Conservation (phyloP, 805 yeast species). For the Candida maltosa region DNA sequence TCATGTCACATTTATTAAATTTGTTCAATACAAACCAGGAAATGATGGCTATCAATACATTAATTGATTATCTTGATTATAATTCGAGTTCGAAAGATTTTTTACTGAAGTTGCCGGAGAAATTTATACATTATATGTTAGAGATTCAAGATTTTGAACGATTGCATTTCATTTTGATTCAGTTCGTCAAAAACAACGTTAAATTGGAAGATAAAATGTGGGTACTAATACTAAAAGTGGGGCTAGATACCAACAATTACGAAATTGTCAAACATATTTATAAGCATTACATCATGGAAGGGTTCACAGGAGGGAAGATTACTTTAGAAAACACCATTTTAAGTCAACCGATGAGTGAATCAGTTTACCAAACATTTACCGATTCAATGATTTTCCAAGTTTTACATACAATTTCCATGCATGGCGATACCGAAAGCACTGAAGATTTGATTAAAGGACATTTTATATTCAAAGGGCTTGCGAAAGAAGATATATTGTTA, state of each 20-base stretch:
- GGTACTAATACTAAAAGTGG: constrained; percentile 21
- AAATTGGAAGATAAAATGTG: constrained; percentile 17
- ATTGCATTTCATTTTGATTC: no score
- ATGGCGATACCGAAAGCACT: constrained; percentile 38
- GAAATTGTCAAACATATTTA: constrained; percentile 24
- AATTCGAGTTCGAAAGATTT: no score
- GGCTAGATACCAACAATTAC: constrained; percentile 22
- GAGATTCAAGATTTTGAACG: no score
- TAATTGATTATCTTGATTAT: no score
- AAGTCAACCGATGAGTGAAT: constrained; percentile 2
- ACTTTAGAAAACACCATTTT: constrained; percentile 24
- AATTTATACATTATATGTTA: no score
- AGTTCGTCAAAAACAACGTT: no score
- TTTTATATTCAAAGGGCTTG: constrained; percentile 23
- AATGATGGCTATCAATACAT: no score
- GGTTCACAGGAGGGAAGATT: constrained; percentile 15
- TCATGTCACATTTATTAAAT: background rate
- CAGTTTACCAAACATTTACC: constrained; percentile 16
- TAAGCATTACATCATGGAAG: constrained; percentile 27
- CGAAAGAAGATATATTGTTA: constrained; percentile 30
- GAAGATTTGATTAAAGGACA: constrained; percentile 33
- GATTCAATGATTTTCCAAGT: constrained; percentile 22
- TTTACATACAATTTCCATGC: constrained; percentile 26
- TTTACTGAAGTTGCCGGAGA: no score
- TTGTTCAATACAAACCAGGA: constrained; percentile 1